A percentile compares a stretch with the other conserved stretches of the same genome.
phyloP scores from a whole-genome alignment of 2,329 filamentous ascomycete genomes.

The Phyllosticta paracitricarpa region DNA sequence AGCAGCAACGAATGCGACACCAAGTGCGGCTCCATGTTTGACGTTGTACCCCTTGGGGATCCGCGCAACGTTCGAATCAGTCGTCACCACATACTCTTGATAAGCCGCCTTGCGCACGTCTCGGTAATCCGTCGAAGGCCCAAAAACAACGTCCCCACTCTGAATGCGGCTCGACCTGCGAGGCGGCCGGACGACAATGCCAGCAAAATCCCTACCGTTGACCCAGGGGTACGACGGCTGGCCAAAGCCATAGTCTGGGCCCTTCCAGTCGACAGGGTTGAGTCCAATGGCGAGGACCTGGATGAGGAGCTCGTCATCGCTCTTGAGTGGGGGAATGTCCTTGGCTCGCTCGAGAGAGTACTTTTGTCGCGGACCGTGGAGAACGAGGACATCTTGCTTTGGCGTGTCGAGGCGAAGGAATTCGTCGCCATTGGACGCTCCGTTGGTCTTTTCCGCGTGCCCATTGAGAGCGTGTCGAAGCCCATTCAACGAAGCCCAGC shows the following conservation, averaged over 20 bases:
- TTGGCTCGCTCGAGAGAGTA: slow-evolving; percentile 1
- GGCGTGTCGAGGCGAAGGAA: slow-evolving; percentile 14
- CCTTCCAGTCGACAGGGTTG: slow-evolving; percentile 70
- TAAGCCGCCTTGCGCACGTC: slow-evolving; percentile 63
- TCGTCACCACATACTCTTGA: slow-evolving; percentile 58
- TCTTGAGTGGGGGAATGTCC: slow-evolving; percentile 3
- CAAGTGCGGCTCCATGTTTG: slow-evolving; percentile 52
- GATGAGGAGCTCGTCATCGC: slow-evolving; percentile 46
- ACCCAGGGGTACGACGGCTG: slow-evolving; percentile 59
- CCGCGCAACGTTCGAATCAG: slow-evolving; percentile 54
- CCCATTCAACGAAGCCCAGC: background rate
- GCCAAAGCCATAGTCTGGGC: slow-evolving; percentile 61
- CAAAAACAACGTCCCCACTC: slow-evolving; percentile 42
- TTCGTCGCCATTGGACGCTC: slow-evolving; percentile 2
- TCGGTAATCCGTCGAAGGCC: slow-evolving; percentile 64
- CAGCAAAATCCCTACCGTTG: slow-evolving; percentile 58
- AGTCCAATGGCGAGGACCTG: slow-evolving; percentile 55
- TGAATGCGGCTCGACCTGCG: slow-evolving; percentile 18
- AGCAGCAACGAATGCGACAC: slow-evolving; percentile 63
- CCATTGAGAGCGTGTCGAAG: background rate
- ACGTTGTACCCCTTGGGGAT: slow-evolving; percentile 44
- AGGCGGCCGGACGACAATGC: slow-evolving; percentile 45
- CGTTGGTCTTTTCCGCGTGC: background rate
- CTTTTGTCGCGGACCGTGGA: slow-evolving; percentile 4
- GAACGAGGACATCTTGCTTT: slow-evolving; percentile 2